Evolutionary conservation across 1,284 basidiomycete species (phyloP), one percentile per base, ranked within the genome.

Genomic region (Papiliotrema fonsecae): DNA sequence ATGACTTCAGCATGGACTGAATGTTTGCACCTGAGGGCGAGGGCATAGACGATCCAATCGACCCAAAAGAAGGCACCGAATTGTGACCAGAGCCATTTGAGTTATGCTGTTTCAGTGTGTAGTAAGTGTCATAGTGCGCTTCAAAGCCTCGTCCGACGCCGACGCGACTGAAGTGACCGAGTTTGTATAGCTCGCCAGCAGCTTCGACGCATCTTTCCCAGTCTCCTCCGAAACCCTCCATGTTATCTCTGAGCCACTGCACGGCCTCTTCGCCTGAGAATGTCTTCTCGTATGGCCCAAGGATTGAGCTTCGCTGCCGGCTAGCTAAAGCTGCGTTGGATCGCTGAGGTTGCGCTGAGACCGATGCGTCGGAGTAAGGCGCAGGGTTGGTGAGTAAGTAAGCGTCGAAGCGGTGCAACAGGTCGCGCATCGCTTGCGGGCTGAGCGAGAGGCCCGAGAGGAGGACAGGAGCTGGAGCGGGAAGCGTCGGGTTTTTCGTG

Each of bases 261-360:
- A 83, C 83, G 55, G 89, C 82, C 54, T 89, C 87, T 36, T 87
- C 85, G 42, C 87, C 87, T 4, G 81, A 83, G 69, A 91, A 91
- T 52, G 86, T 86, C 57, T 88, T 85, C 37, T 83, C 81, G 60
- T 92, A 92, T 69, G 89, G 87, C 24, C 89, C 89, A n/a, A 93
- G 71, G 21, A 93, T 77, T 1, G 88, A 85, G 74, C 88, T 83
- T 43, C 62, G 56, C 82, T 84, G 51, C 85, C 79, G 28, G 82
- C 76, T 52, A 79, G 81, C 52, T 83, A 78, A 40, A 77, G 81
- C 50, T 84, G 76, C 65, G 31, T 67, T 87, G 81, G 21, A 77
- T 72, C 42, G 81, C 78, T 42, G 87, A 83, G 55, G 52, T n/a
- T 48, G 46, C 4, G 56, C 45, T 28, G 50, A 55, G 34, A 57